These are phyloP conservation scores for Flaveria trinervia DNA, from an alignment of 129 eudicot genomes.

Conservation along the genomic window DNA sequence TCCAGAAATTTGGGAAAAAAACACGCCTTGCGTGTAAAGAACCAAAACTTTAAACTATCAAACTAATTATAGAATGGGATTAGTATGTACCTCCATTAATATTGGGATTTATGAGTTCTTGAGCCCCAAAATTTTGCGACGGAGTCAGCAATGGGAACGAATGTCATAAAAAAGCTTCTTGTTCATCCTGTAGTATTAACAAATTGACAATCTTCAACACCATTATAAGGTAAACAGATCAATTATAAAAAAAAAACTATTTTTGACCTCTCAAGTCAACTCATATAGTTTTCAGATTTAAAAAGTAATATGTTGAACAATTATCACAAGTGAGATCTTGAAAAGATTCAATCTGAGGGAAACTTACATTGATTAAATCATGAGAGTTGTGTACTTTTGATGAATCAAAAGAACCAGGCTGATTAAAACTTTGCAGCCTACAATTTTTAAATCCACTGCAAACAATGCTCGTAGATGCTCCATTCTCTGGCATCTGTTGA, in stretches of 20 bases:
- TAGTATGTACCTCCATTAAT: conserved; percentile 42
- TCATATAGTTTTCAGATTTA: neutral
- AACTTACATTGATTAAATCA: conserved; percentile 51
- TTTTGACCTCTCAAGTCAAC: conserved; percentile 13
- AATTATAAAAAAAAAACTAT: conserved; percentile 8
- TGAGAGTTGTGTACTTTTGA: conserved; percentile 39
- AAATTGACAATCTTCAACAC: conserved; percentile 6
- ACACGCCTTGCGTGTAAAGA: neutral
- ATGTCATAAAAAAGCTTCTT: conserved; percentile 18
- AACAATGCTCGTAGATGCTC: conserved; percentile 30
- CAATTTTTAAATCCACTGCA: conserved; percentile 28
- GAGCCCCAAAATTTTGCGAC: conserved; percentile 6
- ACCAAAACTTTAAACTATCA: neutral
- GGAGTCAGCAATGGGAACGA: conserved; percentile 14
- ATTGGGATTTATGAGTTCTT: conserved; percentile 39
- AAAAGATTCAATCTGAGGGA: neutral
- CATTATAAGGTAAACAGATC: neutral
- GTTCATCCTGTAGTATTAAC: conserved; percentile 29
- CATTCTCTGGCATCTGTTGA: conserved; percentile 27
- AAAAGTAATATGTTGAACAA: neutral
- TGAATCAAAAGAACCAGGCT: conserved; percentile 40
- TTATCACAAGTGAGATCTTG: neutral
- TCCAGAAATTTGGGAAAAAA: neutral
- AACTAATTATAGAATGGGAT: conserved; percentile 16
- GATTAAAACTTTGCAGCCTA: conserved; percentile 22